A percentile compares a stretch with the other conserved stretches of the same genome.
Conservation (phyloP, 192 early-diverging fungal species). For the Cladochytrium replicatum region DNA sequence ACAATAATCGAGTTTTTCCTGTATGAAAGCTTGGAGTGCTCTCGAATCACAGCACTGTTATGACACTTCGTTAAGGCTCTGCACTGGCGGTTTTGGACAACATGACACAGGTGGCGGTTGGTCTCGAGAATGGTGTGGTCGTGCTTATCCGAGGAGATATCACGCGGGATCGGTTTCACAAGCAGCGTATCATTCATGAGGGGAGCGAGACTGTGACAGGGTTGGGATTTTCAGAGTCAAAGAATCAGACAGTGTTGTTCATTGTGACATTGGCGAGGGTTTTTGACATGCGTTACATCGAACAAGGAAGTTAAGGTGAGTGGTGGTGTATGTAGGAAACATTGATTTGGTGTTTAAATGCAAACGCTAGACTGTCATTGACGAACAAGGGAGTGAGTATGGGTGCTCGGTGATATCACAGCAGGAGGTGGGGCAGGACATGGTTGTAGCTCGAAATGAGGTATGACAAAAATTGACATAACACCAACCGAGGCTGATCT, state of each 20-base stretch:
- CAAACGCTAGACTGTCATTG: constrained; percentile 57
- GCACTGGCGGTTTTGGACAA: constrained; percentile 67
- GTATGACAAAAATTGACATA: constrained; percentile 9
- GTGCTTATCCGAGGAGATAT: constrained; percentile 75
- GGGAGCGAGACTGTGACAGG: constrained; percentile 77
- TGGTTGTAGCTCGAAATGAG: constrained; percentile 80
- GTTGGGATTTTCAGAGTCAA: constrained; percentile 63
- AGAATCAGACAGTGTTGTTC: constrained; percentile 49
- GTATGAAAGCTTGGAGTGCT: constrained; percentile 15
- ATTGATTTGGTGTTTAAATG: too few relatives aligned
- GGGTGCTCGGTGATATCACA: constrained; percentile 62
- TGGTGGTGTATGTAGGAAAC: background rate
- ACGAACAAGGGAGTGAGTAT: constrained; percentile 72
- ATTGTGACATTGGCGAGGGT: constrained; percentile 55
- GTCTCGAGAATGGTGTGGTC: constrained; percentile 85
- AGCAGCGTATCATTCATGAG: constrained; percentile 73
- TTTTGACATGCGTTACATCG: constrained; percentile 55
- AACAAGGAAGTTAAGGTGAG: constrained; percentile 24
- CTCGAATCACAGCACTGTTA: too few relatives aligned
- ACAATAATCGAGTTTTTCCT: constrained; percentile 54
- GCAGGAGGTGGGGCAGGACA: constrained; percentile 56
- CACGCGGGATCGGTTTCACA: constrained; percentile 62
- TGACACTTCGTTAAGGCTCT: constrained; percentile 27
- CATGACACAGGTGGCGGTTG: constrained; percentile 80
- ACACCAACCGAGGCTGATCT: constrained; percentile 1